Evolutionary conservation across 805 yeast species (phyloP), one percentile per base, ranked within the genome.

Genomic region (Lachancea lanzarotensis): DNA sequence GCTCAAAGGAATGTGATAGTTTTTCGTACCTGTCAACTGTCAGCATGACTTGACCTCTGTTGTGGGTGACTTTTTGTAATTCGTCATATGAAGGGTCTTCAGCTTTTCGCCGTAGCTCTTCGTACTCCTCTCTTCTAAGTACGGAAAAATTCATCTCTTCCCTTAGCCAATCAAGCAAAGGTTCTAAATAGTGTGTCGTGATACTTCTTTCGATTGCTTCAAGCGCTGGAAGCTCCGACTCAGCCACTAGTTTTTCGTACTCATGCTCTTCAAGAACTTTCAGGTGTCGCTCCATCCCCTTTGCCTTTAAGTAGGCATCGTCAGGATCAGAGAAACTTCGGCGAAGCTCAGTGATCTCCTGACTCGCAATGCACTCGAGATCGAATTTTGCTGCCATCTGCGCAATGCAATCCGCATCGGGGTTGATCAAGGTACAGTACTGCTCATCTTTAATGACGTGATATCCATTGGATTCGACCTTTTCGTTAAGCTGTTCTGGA

Each of bases 321-420:
- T 42, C 49, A 25, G 60, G 60, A 32, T 35, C 27, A 19, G 46
- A 38, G 12, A 38, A 20, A 4, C 22, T 37, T 9, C 29, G 35
- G 27, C 25, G 35, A 33, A 50, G 34, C 9, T 43, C 42, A 9
- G 10, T 13, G n/a, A 40, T 27, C 20, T 40, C 37, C 3, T 5
- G 6, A 9, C 31, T n/a, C 10, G 31, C 8, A 8, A 65, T 40
- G n/a, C 63, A 40, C 17, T 35, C 48, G 13, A 45, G 53, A 5
- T 58, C 65, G 18, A 57, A 51, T 4, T 47, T 45, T 8, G 54
- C 40, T 7, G 67, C 64, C 25, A 53, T 59, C 16, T 54, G 50
- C n/a, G 49, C 52, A 31, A 65, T 25, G 32, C 27, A 26, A 19
- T 38, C 42, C 11, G 37, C 20, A 37, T 43, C 37, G 20, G 42